Base-by-base conservation (phyloP, 2,329 filamentous ascomycete species). In the Anthostomella pinea region DNA sequence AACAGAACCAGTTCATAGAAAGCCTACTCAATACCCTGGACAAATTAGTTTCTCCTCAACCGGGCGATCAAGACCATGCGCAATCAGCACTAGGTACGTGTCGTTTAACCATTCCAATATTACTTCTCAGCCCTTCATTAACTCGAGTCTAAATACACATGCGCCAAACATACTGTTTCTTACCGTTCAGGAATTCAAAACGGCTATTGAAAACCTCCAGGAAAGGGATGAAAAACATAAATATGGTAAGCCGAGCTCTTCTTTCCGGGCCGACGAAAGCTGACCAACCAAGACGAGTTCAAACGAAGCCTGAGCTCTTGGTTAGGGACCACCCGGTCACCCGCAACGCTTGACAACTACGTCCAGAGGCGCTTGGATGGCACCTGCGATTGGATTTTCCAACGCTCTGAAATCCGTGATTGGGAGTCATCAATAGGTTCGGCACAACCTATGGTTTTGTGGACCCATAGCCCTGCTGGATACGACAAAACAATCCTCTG, bases 401-500 rank as follows among this genome's bases (percentile, higher is more conserved):
- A 43, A 1, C 37, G 43, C 3, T 8, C 23, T 7, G 33, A 41
- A 19, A 40, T 48, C 13, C 8, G 13, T 8, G 5, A 33, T 22
- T 59, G 57, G 57, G 10, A 38, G 5, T 49, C 47, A 0, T n/a
- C 29, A 9, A 30, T 13, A 25, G 23, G 35, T 4, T 11, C 24
- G 2, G 20, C 17, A 2, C 9, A 25, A 6, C 11, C 46, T 1
- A 52, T 48, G 8, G 0, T 61, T 2, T 38, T 65, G 1, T 65
- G 62, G 62, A 50, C 64, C 10, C 43, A 57, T 23, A 58, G 58
- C 2, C 50, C 48, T 16, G 38, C 54, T 17, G 56, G 60, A 0
- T 62, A 57, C 11, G 60, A 60, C 2, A 65, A 65, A 38, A 65
- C 61, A 0, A 26, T 63, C 1, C 39, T 64, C 0, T 57, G 57